A percentile compares a stretch with the other conserved stretches of the same genome.
Evolutionary conservation across 352 stramenopile species (phyloP).

Genomic region (Globisporangium cylindrosporum): DNA sequence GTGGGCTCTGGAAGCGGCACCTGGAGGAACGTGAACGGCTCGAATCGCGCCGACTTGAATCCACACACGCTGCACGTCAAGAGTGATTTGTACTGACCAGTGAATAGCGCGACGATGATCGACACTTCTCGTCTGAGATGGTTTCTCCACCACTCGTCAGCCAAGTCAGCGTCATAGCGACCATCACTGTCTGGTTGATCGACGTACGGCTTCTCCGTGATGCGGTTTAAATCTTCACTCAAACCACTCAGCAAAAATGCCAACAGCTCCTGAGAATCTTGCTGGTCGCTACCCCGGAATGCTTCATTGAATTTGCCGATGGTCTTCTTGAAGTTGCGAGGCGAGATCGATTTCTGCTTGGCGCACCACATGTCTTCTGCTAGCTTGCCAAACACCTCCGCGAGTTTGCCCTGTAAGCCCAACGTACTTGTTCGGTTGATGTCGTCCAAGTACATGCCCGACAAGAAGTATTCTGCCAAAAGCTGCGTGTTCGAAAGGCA

Average conservation of each 20-base stretch:
- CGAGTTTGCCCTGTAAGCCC: constrained; percentile 93
- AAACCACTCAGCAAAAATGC: constrained; percentile 96
- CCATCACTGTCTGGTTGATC: constrained; percentile 97
- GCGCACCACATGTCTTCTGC: constrained; percentile 95
- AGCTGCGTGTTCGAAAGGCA: constrained; percentile 95
- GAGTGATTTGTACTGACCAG: constrained; percentile 98
- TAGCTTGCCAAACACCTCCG: constrained; percentile 93
- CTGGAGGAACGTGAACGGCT: constrained; percentile 91
- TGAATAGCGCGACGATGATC: constrained; percentile 99
- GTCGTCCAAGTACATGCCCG: constrained; percentile 88
- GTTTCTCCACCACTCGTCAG: constrained; percentile 99
- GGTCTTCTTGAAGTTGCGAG: constrained; percentile 92
- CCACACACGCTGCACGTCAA: constrained; percentile 95
- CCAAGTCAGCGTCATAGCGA: constrained; percentile 96
- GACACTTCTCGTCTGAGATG: constrained; percentile 97
- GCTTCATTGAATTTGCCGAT: constrained; percentile 94
- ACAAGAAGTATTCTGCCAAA: constrained; percentile 96
- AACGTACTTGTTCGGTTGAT: constrained; percentile 97
- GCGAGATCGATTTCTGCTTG: constrained; percentile 91
- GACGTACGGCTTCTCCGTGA: constrained; percentile 96
- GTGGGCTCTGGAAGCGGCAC: constrained; percentile 85
- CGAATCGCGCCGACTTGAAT: constrained; percentile 93
- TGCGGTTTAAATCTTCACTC: constrained; percentile 98
- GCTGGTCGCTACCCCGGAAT: constrained; percentile 97
- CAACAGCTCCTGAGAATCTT: constrained; percentile 98